Percentiles rank a stretch among this genome's conserved stretches.
These are phyloP conservation scores for Termitomyces sp. DNA, from an alignment of 768 basidiomycete genomes.

Conservation along the genomic window DNA sequence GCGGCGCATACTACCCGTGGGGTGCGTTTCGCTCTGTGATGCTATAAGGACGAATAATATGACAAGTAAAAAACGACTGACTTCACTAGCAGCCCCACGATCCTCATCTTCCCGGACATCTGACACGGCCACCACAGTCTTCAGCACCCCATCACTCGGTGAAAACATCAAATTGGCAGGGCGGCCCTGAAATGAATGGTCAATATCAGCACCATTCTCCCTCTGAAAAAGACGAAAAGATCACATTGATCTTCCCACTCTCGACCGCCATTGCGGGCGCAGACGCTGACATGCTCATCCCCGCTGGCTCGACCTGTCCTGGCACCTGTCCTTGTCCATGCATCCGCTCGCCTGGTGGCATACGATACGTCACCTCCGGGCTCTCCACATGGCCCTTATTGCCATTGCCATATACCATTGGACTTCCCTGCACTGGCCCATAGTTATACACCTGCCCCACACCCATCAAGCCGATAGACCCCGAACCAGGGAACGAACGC, in stretches of 20 bases:
- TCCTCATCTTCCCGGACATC: slow-evolving; percentile 35
- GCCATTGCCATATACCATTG: background rate
- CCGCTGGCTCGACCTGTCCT: slow-evolving; percentile 24
- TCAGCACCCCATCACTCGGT: slow-evolving; percentile 57
- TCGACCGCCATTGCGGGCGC: slow-evolving; percentile 5
- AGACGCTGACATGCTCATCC: slow-evolving; percentile 12
- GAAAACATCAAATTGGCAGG: slow-evolving; percentile 50
- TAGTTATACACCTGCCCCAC: background rate
- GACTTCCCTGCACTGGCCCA: background rate
- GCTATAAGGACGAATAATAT: slow-evolving; percentile 18
- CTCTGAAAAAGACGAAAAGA: background rate
- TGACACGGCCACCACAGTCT: slow-evolving; percentile 30
- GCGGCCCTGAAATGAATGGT: slow-evolving; percentile 28
- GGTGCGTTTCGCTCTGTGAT: slow-evolving; percentile 44
- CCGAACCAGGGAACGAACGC: slow-evolving; percentile 36
- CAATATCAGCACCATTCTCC: background rate
- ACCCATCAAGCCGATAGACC: slow-evolving; percentile 18
- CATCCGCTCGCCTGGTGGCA: slow-evolving; percentile 14
- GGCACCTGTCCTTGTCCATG: slow-evolving; percentile 35
- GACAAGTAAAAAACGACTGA: slow-evolving; percentile 25
- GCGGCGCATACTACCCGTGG: slow-evolving; percentile 37
- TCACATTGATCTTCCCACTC: slow-evolving; percentile 19
- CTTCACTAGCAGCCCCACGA: slow-evolving; percentile 58
- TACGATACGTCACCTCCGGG: background rate
- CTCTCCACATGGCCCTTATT: background rate